Evolutionary conservation across 108 stramenopile genomes (phyloP).

Genomic region (Nitzschia inconspicua): DNA sequence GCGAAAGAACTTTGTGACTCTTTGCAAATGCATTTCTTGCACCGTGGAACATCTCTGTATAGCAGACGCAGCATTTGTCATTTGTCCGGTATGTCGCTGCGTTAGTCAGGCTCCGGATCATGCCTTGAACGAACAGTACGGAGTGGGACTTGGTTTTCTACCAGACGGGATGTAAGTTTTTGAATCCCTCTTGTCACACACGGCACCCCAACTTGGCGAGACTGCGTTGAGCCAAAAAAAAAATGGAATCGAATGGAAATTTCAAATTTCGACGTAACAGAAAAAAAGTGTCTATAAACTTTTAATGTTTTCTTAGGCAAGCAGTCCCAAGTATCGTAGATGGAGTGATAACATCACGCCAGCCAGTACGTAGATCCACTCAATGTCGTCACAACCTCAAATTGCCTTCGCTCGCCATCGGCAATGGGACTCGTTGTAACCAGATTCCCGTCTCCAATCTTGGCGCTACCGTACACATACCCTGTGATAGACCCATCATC

Average conservation of each 20-base stretch:
- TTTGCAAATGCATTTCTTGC: conserved; percentile 22
- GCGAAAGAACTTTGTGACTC: background rate
- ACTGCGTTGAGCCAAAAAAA: background rate
- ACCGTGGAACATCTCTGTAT: conserved; percentile 11
- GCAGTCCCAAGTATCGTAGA: too few species aligned
- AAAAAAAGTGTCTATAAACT: background rate
- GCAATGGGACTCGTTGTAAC: conserved; percentile 63
- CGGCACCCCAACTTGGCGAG: too few species aligned
- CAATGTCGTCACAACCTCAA: conserved; percentile 47
- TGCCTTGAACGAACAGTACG: background rate
- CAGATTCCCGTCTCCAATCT: conserved; percentile 46
- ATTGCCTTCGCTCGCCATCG: conserved; percentile 33
- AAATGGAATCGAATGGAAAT: background rate
- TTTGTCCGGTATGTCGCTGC: conserved; percentile 36
- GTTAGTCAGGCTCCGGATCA: conserved; percentile 12
- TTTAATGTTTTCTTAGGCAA: background rate
- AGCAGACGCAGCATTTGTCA: conserved; percentile 31
- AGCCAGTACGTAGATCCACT: conserved; percentile 57
- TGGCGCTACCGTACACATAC: conserved; percentile 45
- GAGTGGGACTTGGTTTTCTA: conserved; percentile 26
- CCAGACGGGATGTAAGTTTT: too few species aligned
- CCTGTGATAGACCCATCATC: conserved; percentile 64
- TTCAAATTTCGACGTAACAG: too few species aligned
- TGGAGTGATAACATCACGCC: too few species aligned
- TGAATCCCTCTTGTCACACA: too few species aligned